phyloP scores from a whole-genome alignment of 2,329 filamentous ascomycete species.

The Fusarium clavum region DNA sequence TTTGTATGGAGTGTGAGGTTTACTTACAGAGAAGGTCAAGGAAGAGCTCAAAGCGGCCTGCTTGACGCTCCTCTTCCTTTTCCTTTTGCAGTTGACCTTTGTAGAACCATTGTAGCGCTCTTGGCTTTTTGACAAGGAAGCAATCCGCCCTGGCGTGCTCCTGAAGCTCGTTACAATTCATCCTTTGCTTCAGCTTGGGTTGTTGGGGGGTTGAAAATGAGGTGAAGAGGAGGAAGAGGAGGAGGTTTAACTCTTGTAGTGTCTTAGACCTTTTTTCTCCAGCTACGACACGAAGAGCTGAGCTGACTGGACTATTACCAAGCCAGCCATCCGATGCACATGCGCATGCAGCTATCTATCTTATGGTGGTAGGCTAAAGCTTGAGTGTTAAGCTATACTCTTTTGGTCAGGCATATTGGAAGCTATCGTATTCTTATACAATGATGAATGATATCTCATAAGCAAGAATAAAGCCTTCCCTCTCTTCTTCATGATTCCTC shows the following conservation, averaged over 20 bases:
- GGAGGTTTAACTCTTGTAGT: neutral
- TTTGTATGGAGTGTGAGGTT: neutral
- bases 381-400: neutral
- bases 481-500: too few species aligned
- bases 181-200: constrained; percentile 23
- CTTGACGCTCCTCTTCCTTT: constrained; percentile 58
- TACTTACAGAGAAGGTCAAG: constrained; percentile 59
- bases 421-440: neutral
- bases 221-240: constrained; percentile 1
- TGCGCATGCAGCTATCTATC: constrained; percentile 19
- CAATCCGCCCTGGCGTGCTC: constrained; percentile 47
- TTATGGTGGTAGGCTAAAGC: constrained; percentile 8
- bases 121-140: constrained; percentile 53
- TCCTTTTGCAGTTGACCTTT: constrained; percentile 55
- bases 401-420: neutral
- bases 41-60: constrained; percentile 61
- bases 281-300: constrained; percentile 30
- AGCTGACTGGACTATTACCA: constrained; percentile 45
- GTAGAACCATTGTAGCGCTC: constrained; percentile 60
- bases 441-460: neutral
- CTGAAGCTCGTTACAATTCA: constrained; percentile 55
- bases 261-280: constrained; percentile 8
- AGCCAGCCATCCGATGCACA: constrained; percentile 4
- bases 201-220: neutral
- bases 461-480: neutral